Base-by-base conservation (phyloP, 2,329 filamentous ascomycete species). In the Nakataea oryzae region DNA sequence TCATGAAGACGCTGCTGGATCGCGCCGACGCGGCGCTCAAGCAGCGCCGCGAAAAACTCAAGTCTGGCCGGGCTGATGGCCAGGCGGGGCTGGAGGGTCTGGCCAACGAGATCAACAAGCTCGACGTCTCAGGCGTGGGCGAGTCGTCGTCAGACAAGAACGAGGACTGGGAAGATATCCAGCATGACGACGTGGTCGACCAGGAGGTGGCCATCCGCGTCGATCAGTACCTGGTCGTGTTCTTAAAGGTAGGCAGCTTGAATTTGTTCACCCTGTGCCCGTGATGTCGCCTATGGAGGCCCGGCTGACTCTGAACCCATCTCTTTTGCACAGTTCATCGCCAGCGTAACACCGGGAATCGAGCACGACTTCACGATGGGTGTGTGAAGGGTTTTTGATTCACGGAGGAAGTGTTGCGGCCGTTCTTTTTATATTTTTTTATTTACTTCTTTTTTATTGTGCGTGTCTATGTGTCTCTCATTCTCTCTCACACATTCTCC, bases 321-420 rank as follows among this genome's bases (percentile, higher is more conserved):
- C 29, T 4, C n/a, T 12, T 27, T 28, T 21, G 60, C 60, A 14
- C 56, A 84, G 82, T 91, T 91, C 74, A 90, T 91, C 79, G 87
- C 88, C 41, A 95, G 88, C 69, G 95, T 99, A 57, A 97, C 93
- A 21, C 95, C 95, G 7, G 93, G 93, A 58, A 97, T 99, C 74
- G 93, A 97, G 76, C 91, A 97, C 74, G 93, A 97, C 73, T 97
- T 96, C 74, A 97, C 93, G 0, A 97, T 97, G 92, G 90, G 91
- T 7, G 87, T 96, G 54, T 96, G 80, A 80, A 59, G 30, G 56
- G 8, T n/a, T 12, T 41, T 11, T 27, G 21, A 14, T 47, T 41
- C 6, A 34, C 50, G 26, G 13, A 30, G 11, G 34, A 58, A 32
- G 27, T 55, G 29, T 29, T 21, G 21, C 29, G 57, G 47, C 34